These are phyloP conservation scores for Diospyros lotus DNA, from an alignment of 148 eudicot species.

Conservation along the genomic window DNA sequence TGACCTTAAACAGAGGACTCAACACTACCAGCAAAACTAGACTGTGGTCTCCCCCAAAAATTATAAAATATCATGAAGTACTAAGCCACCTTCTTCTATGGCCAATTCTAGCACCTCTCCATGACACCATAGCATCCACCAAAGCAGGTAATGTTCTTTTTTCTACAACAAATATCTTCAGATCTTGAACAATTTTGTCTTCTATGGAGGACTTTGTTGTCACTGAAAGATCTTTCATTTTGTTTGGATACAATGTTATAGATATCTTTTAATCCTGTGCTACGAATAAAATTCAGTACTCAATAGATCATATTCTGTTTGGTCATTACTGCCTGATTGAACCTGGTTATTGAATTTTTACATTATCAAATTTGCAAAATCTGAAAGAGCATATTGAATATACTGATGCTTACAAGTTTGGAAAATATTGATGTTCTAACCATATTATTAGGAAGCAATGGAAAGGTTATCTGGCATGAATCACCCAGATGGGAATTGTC, in stretches of 20 bases:
- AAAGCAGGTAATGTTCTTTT: too few species aligned
- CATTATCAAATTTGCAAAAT: background rate
- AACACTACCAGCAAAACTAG: too few species aligned
- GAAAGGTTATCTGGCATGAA: conserved; percentile 81
- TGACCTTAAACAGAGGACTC: too few species aligned
- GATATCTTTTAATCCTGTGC: background rate
- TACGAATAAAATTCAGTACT: background rate
- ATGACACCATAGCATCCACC: too few species aligned
- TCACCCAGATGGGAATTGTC: conserved; percentile 95
- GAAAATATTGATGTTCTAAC: conserved; percentile 17
- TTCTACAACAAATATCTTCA: background rate
- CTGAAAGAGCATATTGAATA: background rate
- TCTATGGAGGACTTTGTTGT: background rate
- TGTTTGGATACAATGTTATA: background rate
- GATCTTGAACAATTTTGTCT: background rate
- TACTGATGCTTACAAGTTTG: background rate
- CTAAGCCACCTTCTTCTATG: too few species aligned
- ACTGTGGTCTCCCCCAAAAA: too few species aligned
- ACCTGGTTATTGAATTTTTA: background rate
- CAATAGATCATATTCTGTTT: background rate
- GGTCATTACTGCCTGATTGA: background rate
- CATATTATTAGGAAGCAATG: conserved; percentile 72
- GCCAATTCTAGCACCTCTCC: too few species aligned
- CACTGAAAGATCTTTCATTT: background rate
- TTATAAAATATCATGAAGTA: too few species aligned